Percentiles rank a stretch among this genome's conserved stretches.
Conservation (phyloP, 768 basidiomycete species). For the Wakefieldia striispora region DNA sequence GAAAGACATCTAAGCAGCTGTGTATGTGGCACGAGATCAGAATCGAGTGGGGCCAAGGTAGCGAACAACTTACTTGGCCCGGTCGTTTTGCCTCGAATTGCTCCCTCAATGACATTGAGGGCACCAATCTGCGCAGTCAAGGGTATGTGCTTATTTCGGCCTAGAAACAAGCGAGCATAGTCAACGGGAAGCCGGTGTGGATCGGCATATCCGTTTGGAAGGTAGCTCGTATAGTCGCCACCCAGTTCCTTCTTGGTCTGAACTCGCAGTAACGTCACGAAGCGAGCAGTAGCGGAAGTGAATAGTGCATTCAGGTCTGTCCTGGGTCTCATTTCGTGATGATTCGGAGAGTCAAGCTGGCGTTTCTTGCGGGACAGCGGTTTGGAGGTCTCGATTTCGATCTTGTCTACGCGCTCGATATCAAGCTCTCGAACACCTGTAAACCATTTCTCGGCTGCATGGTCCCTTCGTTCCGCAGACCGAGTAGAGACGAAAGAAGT, state of each 20-base stretch:
- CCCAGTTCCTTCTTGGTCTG: conserved; percentile 37
- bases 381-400: background rate
- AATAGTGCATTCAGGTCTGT: conserved; percentile 25
- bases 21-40: background rate
- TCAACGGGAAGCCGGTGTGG: conserved; percentile 37
- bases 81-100: conserved; percentile 6
- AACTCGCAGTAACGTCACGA: conserved; percentile 17
- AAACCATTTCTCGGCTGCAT: conserved; percentile 26
- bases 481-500: conserved; percentile 22
- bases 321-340: conserved; percentile 20
- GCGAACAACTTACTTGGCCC: conserved; percentile 12
- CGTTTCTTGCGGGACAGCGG: conserved; percentile 5
- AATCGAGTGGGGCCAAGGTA: background rate
- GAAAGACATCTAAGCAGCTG: conserved; percentile 13
- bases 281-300: background rate
- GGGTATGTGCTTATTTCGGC: conserved; percentile 41
- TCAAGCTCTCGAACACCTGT: conserved; percentile 19
- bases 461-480: conserved; percentile 23
- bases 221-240: conserved; percentile 53
- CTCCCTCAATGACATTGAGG: conserved; percentile 36
- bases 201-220: conserved; percentile 28
- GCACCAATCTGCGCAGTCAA: conserved; percentile 39
- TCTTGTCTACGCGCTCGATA: conserved; percentile 5
- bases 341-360: background rate
- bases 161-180: conserved; percentile 43